These are phyloP conservation scores for Brassica nigra DNA, from an alignment of 345 rosid genomes.

Conservation along the genomic window DNA sequence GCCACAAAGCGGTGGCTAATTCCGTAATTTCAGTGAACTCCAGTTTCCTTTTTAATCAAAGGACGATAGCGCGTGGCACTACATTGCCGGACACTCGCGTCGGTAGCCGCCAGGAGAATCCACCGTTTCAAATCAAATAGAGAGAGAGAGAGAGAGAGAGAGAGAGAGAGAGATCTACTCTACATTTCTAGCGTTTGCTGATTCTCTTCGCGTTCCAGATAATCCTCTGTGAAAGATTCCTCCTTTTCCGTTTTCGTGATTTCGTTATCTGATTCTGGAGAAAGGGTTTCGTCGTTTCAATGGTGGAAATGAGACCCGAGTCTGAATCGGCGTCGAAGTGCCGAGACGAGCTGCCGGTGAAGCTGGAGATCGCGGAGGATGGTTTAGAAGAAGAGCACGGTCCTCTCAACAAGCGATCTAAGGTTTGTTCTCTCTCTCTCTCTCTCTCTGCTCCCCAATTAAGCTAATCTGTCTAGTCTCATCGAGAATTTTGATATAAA, in stretches of 20 bases:
- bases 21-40: neutral
- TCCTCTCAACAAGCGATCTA: conserved; percentile 75
- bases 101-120: conserved; percentile 46
- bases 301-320: conserved; percentile 88
- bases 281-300: conserved; percentile 25
- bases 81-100: conserved; percentile 31
- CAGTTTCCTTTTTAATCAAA: neutral
- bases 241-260: neutral
- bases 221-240: neutral
- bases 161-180: conserved; percentile 19
- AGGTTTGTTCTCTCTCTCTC: conserved; percentile 40
- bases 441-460: conserved; percentile 47
- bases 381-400: conserved; percentile 68
- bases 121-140: conserved; percentile 13
- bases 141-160: neutral
- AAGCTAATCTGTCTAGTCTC: conserved; percentile 15
- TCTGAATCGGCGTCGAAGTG: conserved; percentile 46
- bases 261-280: neutral
- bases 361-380: conserved; percentile 80
- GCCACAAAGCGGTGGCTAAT: neutral
- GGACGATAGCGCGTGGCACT: conserved; percentile 29
- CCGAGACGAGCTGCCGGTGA: conserved; percentile 67
- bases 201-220: conserved; percentile 27
- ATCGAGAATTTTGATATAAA: neutral
- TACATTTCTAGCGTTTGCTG: conserved; percentile 41